Evolutionary conservation across 164 flowering plant genomes (phyloP).

Genomic region (Akebia trifoliata): DNA sequence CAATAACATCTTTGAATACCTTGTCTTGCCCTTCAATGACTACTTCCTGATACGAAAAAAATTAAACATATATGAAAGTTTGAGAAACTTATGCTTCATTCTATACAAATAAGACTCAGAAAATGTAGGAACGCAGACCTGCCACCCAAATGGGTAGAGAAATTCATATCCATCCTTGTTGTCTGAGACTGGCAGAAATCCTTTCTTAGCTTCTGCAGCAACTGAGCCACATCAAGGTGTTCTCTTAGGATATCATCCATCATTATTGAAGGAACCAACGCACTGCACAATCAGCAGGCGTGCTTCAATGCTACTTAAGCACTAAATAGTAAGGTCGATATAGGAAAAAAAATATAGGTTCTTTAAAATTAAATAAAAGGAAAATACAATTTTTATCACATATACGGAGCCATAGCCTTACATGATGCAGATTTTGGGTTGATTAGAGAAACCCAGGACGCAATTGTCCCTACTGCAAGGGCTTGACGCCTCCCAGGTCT

Average conservation of each 20-base stretch:
- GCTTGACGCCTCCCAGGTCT: constrained; percentile 51
- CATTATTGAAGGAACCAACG: constrained; percentile 34
- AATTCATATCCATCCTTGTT: constrained; percentile 76
- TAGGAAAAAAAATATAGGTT: not conserved
- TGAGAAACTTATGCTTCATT: not conserved
- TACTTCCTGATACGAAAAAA: constrained; percentile 60
- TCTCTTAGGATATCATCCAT: constrained; percentile 58
- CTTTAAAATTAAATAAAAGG: not conserved
- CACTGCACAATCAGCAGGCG: constrained; percentile 46
- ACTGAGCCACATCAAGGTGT: constrained; percentile 83
- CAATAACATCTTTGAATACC: constrained; percentile 93
- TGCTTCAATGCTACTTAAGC: constrained; percentile 34
- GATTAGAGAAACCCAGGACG: constrained; percentile 40
- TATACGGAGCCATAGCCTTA: constrained; percentile 25
- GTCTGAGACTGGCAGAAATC: constrained; percentile 66
- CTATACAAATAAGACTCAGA: not conserved
- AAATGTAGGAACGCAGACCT: constrained; percentile 40
- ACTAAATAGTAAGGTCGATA: constrained; percentile 2
- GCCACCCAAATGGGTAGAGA: constrained; percentile 93
- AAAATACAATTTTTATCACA: not conserved
- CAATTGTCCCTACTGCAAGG: constrained; percentile 44
- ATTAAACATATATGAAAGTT: not conserved
- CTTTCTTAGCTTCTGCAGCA: constrained; percentile 92
- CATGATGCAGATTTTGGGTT: constrained; percentile 40
- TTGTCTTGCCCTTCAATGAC: constrained; percentile 82